Conservation (phyloP, 2,329 filamentous ascomycete species). For the Fusarium sp. region DNA sequence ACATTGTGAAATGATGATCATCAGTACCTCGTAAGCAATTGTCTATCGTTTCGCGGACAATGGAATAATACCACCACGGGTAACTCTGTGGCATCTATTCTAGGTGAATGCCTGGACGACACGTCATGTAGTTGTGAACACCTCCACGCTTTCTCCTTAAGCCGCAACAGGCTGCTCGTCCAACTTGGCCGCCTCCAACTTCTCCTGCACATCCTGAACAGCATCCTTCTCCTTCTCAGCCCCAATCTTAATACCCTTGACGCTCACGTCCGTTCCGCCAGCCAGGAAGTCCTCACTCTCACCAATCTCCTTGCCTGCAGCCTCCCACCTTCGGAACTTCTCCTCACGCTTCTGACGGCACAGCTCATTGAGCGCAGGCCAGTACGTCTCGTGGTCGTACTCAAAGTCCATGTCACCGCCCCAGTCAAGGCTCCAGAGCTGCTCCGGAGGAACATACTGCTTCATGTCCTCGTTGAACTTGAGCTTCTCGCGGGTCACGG, state of each 20-base stretch:
- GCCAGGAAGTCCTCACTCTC: conserved; percentile 91
- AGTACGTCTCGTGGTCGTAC: conserved; percentile 91
- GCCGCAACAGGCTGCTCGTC: conserved; percentile 47
- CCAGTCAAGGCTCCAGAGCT: conserved; percentile 83
- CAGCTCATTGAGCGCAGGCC: conserved; percentile 85
- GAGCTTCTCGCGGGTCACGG: conserved; percentile 92
- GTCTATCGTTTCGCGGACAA: background rate
- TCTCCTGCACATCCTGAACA: conserved; percentile 49
- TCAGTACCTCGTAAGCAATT: background rate
- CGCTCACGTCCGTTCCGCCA: conserved; percentile 65
- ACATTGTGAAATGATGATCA: background rate
- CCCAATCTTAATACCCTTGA: conserved; percentile 53
- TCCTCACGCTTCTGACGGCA: conserved; percentile 76
- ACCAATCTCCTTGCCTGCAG: conserved; percentile 84
- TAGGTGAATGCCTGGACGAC: background rate
- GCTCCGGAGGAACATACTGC: conserved; percentile 83
- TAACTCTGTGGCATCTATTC: background rate
- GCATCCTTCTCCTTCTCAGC: conserved; percentile 25
- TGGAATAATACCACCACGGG: background rate
- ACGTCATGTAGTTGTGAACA: background rate
- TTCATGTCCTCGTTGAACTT: conserved; percentile 96
- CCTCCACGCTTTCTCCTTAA: background rate
- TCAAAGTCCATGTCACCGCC: conserved; percentile 88
- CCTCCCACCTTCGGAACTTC: conserved; percentile 80
- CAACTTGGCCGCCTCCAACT: conserved; percentile 49